These are phyloP conservation scores for Emericellopsis terricola DNA, from an alignment of 495 filamentous ascomycete genomes.

Conservation along the genomic window DNA sequence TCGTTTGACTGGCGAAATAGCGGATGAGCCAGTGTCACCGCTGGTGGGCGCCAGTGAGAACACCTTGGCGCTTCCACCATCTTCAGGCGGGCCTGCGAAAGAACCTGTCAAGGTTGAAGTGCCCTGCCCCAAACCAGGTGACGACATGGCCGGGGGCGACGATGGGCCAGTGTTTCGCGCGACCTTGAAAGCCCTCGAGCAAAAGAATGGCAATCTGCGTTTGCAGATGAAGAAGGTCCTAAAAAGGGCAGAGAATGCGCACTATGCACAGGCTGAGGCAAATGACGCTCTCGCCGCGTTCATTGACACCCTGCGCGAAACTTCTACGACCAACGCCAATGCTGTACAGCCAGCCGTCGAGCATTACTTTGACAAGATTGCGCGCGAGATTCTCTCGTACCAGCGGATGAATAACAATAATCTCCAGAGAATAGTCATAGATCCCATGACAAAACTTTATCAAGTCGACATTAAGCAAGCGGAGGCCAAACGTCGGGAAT, in stretches of 20 bases:
- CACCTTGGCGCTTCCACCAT: constrained; percentile 17
- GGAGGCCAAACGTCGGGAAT: constrained; percentile 91
- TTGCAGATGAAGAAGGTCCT: constrained; percentile 88
- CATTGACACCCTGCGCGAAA: constrained; percentile 74
- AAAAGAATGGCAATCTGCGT: constrained; percentile 91
- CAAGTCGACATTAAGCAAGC: constrained; percentile 95
- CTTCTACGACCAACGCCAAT: constrained; percentile 78
- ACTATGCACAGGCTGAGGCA: constrained; percentile 59
- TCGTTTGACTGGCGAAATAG: constrained; percentile 41
- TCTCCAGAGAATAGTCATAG: constrained; percentile 82
- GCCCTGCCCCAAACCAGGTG: constrained; percentile 64
- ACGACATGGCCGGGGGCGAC: constrained; percentile 72
- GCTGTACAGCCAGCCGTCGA: constrained; percentile 91
- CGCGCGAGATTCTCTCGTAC: constrained; percentile 72
- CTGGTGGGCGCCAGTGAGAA: constrained; percentile 21
- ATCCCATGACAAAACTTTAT: constrained; percentile 82
- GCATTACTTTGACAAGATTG: constrained; percentile 96
- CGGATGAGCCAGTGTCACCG: constrained; percentile 41
- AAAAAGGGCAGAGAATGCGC: constrained; percentile 73
- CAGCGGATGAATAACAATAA: constrained; percentile 71
- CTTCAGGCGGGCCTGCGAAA: constrained; percentile 20
- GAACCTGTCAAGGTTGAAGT: constrained; percentile 73
- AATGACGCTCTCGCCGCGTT: constrained; percentile 73
- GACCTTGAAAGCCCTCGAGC: constrained; percentile 90
- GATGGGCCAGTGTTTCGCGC: constrained; percentile 93